Percentiles rank a stretch among this genome's conserved stretches.
Conservation (phyloP, 1,284 basidiomycete species). For the Dichomitus squalens region DNA sequence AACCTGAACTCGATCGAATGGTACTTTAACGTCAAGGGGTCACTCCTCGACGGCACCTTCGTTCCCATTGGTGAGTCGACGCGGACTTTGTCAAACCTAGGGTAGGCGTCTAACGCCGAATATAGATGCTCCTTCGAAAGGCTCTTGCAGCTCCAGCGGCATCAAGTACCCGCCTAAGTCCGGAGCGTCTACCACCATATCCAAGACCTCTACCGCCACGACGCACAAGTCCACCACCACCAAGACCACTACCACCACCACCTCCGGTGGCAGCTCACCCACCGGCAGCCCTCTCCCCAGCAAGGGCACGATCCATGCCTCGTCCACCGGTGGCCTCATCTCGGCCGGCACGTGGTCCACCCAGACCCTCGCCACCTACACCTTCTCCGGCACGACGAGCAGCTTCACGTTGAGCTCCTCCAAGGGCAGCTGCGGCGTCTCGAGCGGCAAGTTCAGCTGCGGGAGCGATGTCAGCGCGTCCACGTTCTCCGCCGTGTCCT, state of each 20-base stretch:
- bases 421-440: conserved; percentile 43
- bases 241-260: not conserved
- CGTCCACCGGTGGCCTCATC: conserved; percentile 38
- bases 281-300: conserved; percentile 38
- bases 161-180: conserved; percentile 68
- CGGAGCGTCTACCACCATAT: conserved; percentile 27
- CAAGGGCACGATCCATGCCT: conserved; percentile 44
- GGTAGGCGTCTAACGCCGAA: not conserved
- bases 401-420: conserved; percentile 42
- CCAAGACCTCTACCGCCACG: too few relatives aligned
- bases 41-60: conserved; percentile 66
- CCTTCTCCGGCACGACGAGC: conserved; percentile 31
- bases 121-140: conserved; percentile 53
- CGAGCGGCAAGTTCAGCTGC: conserved; percentile 35
- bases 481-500: conserved; percentile 51
- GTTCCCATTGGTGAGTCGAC: conserved; percentile 52
- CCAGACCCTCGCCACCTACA: conserved; percentile 40
- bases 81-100: not conserved
- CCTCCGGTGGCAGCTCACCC: conserved; percentile 14
- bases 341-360: conserved; percentile 41
- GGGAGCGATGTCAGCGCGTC: conserved; percentile 42
- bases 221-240: not conserved
- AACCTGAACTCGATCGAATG: conserved; percentile 58
- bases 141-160: conserved; percentile 56
- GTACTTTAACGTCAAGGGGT: conserved; percentile 72